A percentile compares a stretch with the other conserved stretches of the same genome.
These are phyloP conservation scores for Neurospora sp. DNA, from an alignment of 495 filamentous ascomycete genomes.

Conservation along the genomic window DNA sequence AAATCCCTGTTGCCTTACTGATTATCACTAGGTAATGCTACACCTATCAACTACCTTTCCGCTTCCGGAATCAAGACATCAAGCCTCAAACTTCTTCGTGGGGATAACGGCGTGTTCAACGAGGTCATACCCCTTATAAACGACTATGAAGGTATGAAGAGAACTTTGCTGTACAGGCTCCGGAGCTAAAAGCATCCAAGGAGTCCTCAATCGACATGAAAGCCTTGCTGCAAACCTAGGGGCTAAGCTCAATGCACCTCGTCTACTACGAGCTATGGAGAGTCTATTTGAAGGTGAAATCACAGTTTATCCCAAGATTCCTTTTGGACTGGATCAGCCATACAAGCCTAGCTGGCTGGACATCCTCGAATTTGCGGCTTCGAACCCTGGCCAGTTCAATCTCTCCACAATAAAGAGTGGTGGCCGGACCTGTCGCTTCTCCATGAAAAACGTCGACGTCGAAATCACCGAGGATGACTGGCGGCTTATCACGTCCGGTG, in stretches of 20 bases:
- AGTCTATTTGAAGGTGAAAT: conserved; percentile 75
- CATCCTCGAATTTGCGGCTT: conserved; percentile 72
- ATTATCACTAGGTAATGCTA: conserved; percentile 33
- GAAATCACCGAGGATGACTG: conserved; percentile 86
- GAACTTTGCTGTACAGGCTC: background rate
- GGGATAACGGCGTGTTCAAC: conserved; percentile 32
- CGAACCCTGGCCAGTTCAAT: conserved; percentile 70
- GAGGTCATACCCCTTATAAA: conserved; percentile 53
- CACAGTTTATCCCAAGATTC: conserved; percentile 40
- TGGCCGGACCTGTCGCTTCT: conserved; percentile 64
- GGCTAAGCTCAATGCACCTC: conserved; percentile 70
- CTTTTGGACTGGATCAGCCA: conserved; percentile 44
- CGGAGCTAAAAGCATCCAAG: conserved; percentile 24
- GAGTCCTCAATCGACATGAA: conserved; percentile 74
- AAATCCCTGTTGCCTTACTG: background rate
- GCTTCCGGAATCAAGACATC: conserved; percentile 19
- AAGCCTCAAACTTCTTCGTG: conserved; percentile 36
- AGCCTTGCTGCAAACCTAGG: conserved; percentile 78
- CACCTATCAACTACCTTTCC: conserved; percentile 70
- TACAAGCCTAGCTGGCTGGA: conserved; percentile 62
- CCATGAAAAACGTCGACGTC: conserved; percentile 67
- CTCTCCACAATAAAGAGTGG: conserved; percentile 54
- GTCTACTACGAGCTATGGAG: conserved; percentile 77
- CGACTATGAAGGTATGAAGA: conserved; percentile 54
- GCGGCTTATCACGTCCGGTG: conserved; percentile 68